Percentiles rank a stretch among this genome's conserved stretches.
These are phyloP conservation scores for Bertia moriformis DNA, from an alignment of 2,329 filamentous ascomycete genomes.

Conservation along the genomic window DNA sequence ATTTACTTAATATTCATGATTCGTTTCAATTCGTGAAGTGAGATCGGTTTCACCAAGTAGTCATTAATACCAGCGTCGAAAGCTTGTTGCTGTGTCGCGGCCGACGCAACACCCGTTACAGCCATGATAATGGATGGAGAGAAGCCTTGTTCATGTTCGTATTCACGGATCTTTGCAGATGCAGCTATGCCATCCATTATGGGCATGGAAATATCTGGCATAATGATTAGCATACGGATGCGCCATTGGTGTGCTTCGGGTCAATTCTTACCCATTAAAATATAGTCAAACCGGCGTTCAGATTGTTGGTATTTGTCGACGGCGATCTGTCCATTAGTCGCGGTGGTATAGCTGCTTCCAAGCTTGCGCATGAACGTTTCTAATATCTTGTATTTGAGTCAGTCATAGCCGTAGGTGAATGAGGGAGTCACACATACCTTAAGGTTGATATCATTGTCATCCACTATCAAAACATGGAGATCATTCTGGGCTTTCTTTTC, in stretches of 20 bases:
- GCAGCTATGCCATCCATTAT: background rate
- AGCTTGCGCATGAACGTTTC: background rate
- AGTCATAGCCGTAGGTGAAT: background rate
- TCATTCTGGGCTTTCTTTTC: background rate
- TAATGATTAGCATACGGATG: background rate
- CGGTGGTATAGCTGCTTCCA: background rate
- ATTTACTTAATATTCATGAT: background rate
- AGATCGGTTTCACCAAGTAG: background rate
- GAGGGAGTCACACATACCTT: background rate
- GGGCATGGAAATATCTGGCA: constrained; percentile 1
- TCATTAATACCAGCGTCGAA: background rate
- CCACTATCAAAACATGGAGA: background rate
- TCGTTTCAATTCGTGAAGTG: background rate
- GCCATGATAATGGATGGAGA: background rate
- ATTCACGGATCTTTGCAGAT: background rate
- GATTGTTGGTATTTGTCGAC: background rate
- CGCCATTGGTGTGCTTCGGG: too few relatives aligned
- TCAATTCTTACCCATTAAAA: background rate
- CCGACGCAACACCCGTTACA: background rate
- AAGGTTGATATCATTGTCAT: constrained; percentile 1
- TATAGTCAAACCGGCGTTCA: background rate
- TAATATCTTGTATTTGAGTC: background rate
- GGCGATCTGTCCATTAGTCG: background rate
- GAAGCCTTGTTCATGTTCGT: background rate
- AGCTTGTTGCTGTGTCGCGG: background rate